phyloP scores from a whole-genome alignment of 352 stramenopile species.

The Globisporangium irregulare region DNA sequence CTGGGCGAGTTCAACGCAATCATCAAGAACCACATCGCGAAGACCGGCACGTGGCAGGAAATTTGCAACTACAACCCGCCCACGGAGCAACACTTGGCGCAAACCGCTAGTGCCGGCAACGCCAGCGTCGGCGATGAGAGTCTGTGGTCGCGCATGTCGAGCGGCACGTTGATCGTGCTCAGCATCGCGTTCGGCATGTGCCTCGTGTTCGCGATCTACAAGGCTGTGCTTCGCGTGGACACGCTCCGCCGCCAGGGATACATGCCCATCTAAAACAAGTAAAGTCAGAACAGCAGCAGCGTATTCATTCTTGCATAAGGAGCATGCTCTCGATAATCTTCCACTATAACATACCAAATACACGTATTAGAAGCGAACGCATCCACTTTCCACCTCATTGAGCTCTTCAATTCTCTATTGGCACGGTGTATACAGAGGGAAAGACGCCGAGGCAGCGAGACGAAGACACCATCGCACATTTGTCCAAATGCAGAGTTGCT shows the following conservation, averaged over 20 bases:
- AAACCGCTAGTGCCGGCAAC: conserved; percentile 6
- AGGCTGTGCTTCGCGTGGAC: conserved; percentile 42
- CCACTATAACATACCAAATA: neutral
- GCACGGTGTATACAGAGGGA: neutral
- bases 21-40: conserved; percentile 58
- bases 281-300: neutral
- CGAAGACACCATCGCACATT: too few relatives aligned
- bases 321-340: neutral
- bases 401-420: neutral
- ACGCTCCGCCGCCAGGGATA: conserved; percentile 49
- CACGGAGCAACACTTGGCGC: conserved; percentile 19
- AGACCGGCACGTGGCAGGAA: conserved; percentile 74
- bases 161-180: conserved; percentile 43
- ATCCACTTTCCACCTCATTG: neutral
- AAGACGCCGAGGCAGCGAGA: too few relatives aligned
- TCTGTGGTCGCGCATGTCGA: conserved; percentile 23
- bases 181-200: conserved; percentile 38
- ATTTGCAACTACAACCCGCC: conserved; percentile 74
- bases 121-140: neutral
- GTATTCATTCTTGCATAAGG: neutral
- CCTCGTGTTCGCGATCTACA: conserved; percentile 50
- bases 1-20: conserved; percentile 76
- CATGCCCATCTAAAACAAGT: conserved; percentile 28
- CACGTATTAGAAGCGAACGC: conserved; percentile 5
- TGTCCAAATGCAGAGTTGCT: too few relatives aligned